Evolutionary conservation across 2,329 filamentous ascomycete genomes (phyloP), one percentile per base, ranked within the genome.

Genomic region (Neodidymelliopsis sp.): DNA sequence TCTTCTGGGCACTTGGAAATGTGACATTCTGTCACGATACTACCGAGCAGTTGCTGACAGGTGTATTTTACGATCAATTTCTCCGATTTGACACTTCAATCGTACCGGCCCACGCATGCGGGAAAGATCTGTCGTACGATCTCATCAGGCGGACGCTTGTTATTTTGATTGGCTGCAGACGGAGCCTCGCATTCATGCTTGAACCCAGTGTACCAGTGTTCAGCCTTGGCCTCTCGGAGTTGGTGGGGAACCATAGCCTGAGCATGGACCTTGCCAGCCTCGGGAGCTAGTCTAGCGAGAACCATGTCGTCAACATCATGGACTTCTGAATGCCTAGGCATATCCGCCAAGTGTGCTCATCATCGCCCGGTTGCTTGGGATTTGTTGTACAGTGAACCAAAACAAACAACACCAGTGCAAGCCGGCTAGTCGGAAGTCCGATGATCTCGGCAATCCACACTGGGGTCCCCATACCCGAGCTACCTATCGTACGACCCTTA

Each of bases 231-330:
- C 25, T 22, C 53, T 53, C 59, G 58, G 65, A 64, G 48, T 60
- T 60, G 27, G 62, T 63, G 67, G 66, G 66, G 66, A 69, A 66
- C 66, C 67, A 69, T 65, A 57, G 53, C 52, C 57, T 45, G 19
- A 31, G 22, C 22, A 13, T 23, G 6, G 25, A 31, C 24, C 48
- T 25, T 41, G 36, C 37, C 24, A 37, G n/a, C n/a, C 46, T 52
- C 33, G 48, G 52, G 34, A 50, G 51, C 48, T 49, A 62, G 47
- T 15, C 20, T 31, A 15, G 12, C 30, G n/a, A 25, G 37, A 9
- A 4, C 24, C 4, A 50, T 52, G 47, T 55, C 53, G 36, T 57
- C 45, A 51, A 60, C 53, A 57, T 56, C 39, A 47, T 50, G 35
- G 25, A 48, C 43, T 30, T 36, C 29, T 39, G 31, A 33, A 38